Conservation (phyloP, 1,284 basidiomycete genomes). For the Neolentinus lepideus region DNA sequence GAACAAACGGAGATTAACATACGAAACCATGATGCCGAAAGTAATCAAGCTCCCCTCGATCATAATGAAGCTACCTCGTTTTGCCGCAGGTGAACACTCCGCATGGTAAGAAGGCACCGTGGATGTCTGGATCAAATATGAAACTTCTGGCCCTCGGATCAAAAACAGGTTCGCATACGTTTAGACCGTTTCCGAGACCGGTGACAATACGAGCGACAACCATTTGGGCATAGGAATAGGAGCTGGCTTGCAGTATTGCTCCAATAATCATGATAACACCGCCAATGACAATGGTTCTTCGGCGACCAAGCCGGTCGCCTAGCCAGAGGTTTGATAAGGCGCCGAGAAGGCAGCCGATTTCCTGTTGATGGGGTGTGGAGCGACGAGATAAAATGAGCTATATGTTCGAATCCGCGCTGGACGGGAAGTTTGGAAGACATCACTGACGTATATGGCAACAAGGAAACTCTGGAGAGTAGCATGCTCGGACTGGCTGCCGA, state of each 20-base stretch:
- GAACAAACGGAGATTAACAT: slow-evolving; percentile 19
- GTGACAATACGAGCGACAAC: slow-evolving; percentile 56
- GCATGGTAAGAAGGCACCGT: slow-evolving; percentile 60
- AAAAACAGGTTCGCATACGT: slow-evolving; percentile 28
- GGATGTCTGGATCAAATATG: slow-evolving; percentile 40
- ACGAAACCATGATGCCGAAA: slow-evolving; percentile 66
- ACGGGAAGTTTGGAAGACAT: background rate
- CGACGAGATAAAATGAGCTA: slow-evolving; percentile 9
- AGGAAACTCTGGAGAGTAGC: slow-evolving; percentile 48
- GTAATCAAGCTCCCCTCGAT: slow-evolving; percentile 64
- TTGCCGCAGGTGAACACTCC: slow-evolving; percentile 55
- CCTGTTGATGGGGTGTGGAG: slow-evolving; percentile 27
- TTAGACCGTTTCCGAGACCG: slow-evolving; percentile 63
- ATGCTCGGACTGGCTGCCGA: slow-evolving; percentile 30
- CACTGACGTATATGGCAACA: slow-evolving; percentile 44
- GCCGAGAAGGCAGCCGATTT: slow-evolving; percentile 46
- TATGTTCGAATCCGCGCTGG: background rate
- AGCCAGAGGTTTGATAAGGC: slow-evolving; percentile 47
- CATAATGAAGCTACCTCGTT: slow-evolving; percentile 61
- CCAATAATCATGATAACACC: slow-evolving; percentile 56
- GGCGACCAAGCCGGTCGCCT: slow-evolving; percentile 45
- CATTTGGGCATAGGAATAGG: slow-evolving; percentile 48
- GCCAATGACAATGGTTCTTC: slow-evolving; percentile 44
- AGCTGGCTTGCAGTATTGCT: slow-evolving; percentile 50
- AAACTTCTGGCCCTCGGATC: slow-evolving; percentile 6